Evolutionary conservation across 2,329 filamentous ascomycete genomes (phyloP), one percentile per base, ranked within the genome.

Genomic region (Trichoderma semiorbis): DNA sequence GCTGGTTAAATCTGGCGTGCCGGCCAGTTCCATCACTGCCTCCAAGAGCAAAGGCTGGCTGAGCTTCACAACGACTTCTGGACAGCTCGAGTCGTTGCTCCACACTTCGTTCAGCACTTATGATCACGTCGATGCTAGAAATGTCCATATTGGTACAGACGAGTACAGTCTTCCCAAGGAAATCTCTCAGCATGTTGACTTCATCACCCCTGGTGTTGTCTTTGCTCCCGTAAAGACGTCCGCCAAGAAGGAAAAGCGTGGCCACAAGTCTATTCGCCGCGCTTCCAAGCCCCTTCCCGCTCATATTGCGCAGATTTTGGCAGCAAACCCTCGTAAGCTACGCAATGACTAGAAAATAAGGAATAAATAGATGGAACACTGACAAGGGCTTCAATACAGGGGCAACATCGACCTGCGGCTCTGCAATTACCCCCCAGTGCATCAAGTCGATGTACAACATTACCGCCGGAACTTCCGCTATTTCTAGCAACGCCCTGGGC

Each of bases 361-460:
- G 7, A 24, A 11, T 3, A 1, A 2, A n/a, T 14, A 32, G 1
- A 39, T 8, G 36, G 36, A 39, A 39, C n/a, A 39, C 63, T 72
- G 24, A 72, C 12, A 18, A 12, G 12, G 10, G 18, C 26, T 26
- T 2, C 11, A 47, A 28, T 18, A 8, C 21, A 21, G 43, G 36
- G 61, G 74, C 63, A 18, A 75, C 71, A 5, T 21, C 57, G 5
- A 57, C 69, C 30, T 91, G 89, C 76, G 84, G 87, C 74, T 78
- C 79, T 16, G 84, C 85, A 75, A 88, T 90, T 74, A 90, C 87
- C 0, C 87, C 88, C 0, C 83, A 83, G 55, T 91, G 89, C 75
- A 82, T 89, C 65, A 82, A 83, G 57, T 83, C 85, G 6, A 79
- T 87, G 24, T 87, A 85, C 75, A 76, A 80, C 3, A 83, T 84